These are phyloP conservation scores for Fusarium brevicatenulatum DNA, from an alignment of 2,329 filamentous ascomycete species.

Conservation along the genomic window DNA sequence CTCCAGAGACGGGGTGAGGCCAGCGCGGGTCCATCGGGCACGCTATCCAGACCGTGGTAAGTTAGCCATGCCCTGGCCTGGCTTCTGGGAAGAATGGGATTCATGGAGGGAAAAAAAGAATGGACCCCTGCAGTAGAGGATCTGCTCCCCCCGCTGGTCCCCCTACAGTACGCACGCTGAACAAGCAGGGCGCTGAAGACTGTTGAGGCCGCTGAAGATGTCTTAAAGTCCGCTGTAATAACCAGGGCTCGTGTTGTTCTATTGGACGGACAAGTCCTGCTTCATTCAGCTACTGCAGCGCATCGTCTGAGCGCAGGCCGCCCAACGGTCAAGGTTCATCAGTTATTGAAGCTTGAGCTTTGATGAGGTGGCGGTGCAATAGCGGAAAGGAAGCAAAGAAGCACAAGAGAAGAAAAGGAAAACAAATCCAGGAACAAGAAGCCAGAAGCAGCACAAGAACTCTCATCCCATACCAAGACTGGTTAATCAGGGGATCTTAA, in stretches of 20 bases:
- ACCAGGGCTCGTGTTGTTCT: slow-evolving; percentile 26
- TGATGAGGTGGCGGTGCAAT: slow-evolving; percentile 4
- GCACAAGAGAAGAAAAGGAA: not conserved
- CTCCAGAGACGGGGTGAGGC: slow-evolving; percentile 19
- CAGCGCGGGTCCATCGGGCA: slow-evolving; percentile 26
- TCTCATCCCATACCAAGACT: not conserved
- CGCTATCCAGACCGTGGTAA: not conserved
- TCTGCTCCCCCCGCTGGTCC: slow-evolving; percentile 25
- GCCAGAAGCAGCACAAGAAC: not conserved
- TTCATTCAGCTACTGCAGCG: slow-evolving; percentile 22
- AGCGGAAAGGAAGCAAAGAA: not conserved
- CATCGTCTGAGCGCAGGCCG: slow-evolving; percentile 19
- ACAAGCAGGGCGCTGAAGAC: slow-evolving; percentile 21
- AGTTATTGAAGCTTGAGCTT: not conserved
- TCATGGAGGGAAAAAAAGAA: not conserved
- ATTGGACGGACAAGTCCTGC: slow-evolving; percentile 6
- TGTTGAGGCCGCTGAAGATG: slow-evolving; percentile 29
- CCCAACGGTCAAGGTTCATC: slow-evolving; percentile 1
- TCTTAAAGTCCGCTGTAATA: slow-evolving; percentile 17
- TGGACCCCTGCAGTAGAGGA: slow-evolving; percentile 35
- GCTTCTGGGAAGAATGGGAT: not conserved
- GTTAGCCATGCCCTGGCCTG: not conserved
- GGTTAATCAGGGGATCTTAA: slow-evolving; percentile 13
- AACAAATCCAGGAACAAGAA: slow-evolving; percentile 6
- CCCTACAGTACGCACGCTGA: not conserved